phyloP scores from a whole-genome alignment of 768 basidiomycete genomes.

The Pulveroboletus sp. region DNA sequence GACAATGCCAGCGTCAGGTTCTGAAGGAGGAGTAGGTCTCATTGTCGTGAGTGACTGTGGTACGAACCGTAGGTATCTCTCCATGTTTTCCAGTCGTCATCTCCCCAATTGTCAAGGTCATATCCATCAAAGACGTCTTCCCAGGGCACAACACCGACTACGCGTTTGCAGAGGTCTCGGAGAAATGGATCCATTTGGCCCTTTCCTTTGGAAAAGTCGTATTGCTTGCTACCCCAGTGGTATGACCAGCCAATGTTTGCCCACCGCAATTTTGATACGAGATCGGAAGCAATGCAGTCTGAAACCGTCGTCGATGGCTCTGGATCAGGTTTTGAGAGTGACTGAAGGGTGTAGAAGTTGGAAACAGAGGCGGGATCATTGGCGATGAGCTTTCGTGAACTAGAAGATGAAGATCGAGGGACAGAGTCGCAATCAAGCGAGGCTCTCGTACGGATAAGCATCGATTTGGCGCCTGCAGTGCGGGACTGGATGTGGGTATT shows the following conservation, averaged over 20 bases:
- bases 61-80: slow-evolving; percentile 67
- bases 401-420: slow-evolving; percentile 26
- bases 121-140: slow-evolving; percentile 45
- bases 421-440: slow-evolving; percentile 13
- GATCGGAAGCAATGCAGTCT: slow-evolving; percentile 45
- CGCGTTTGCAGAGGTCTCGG: slow-evolving; percentile 52
- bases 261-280: slow-evolving; percentile 84
- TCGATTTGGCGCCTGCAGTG: slow-evolving; percentile 35
- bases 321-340: slow-evolving; percentile 55
- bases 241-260: slow-evolving; percentile 95
- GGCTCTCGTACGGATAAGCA: slow-evolving; percentile 37
- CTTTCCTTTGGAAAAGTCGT: slow-evolving; percentile 75
- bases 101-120: slow-evolving; percentile 46
- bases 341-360: slow-evolving; percentile 49
- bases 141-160: slow-evolving; percentile 71
- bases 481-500: slow-evolving; percentile 41
- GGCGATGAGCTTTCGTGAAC: slow-evolving; percentile 64
- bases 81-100: slow-evolving; percentile 71
- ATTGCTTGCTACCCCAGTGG: slow-evolving; percentile 95
- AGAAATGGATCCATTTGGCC: slow-evolving; percentile 58
- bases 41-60: slow-evolving; percentile 1
- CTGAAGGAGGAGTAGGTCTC: slow-evolving; percentile 34
- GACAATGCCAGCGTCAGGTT: slow-evolving; percentile 94
- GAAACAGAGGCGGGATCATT: slow-evolving; percentile 63
- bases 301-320: slow-evolving; percentile 60